Base-by-base conservation (phyloP, 1,284 basidiomycete species). In the Pyrrhoderma noxium region DNA sequence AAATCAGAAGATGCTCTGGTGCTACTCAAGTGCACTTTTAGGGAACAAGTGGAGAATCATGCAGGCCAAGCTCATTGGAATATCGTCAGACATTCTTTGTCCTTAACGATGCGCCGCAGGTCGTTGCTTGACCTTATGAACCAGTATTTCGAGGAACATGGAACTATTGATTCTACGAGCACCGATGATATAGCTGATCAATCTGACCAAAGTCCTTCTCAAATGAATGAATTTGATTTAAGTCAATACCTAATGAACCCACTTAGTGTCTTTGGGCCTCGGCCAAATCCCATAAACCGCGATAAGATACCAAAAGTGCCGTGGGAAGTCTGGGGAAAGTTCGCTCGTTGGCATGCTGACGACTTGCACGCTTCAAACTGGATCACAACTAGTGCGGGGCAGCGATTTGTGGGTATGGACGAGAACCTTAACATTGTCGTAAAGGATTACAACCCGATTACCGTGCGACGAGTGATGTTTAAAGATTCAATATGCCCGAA, bases 351-450 rank as follows among this genome's bases (percentile, higher is more conserved):
- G 70, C 66, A 74, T 53, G 63, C 68, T 45, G 60, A 65, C 18
- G 67, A 68, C 23, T 54, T 55, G n/a, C 57, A 66, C 27, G 62
- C 69, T 8, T 68, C 64, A 27, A 64, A 70, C 16, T 77, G 73
- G 73, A 75, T 77, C 46, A 77, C 75, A 40, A 74, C 70, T 3
- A 70, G 73, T 2, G 64, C 65, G 16, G 76, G 76, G 3, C 71
- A 74, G 60, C 65, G 76, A 11, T 68, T 67, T 42, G 70, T 70
- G 25, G 54, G 66, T 27, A 60, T 54, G 46, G 51, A 58, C 13
- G 48, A 35, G 2, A 53, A 49, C 7, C 57, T 55, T 14, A 55
- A 42, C 18, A 58, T 72, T 38, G 60, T 64, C 7, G 60, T 73
- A 23, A 59, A 69, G 42, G 73, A 75, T 57, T 77, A 75, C 57